Conservation (phyloP, 176 grass and related monocot species). For the Oryza officinalis region DNA sequence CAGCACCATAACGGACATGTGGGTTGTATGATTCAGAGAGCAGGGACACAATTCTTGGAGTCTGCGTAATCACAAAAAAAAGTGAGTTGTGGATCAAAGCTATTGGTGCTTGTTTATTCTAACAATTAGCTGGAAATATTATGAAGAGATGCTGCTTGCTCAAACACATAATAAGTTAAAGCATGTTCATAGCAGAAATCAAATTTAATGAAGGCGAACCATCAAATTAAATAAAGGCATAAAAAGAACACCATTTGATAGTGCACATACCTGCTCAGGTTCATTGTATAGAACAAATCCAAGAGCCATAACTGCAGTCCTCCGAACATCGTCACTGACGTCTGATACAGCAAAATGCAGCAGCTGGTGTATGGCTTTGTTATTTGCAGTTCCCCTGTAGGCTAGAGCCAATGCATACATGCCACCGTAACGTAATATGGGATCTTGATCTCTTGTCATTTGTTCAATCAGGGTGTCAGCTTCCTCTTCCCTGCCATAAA, state of each 20-base stretch:
- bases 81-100: slow-evolving; percentile 22
- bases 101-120: neutral
- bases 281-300: slow-evolving; percentile 98
- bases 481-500: slow-evolving; percentile 97
- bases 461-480: slow-evolving; percentile 96
- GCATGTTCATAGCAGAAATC: neutral
- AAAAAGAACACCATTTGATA: neutral
- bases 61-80: slow-evolving; percentile 60
- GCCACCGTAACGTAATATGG: slow-evolving; percentile 97
- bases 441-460: slow-evolving; percentile 99
- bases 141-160: neutral
- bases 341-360: slow-evolving; percentile 99
- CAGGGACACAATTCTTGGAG: slow-evolving; percentile 96
- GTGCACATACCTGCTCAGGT: slow-evolving; percentile 76
- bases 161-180: neutral
- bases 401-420: slow-evolving; percentile 99
- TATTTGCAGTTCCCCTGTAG: slow-evolving; percentile 95
- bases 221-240: neutral
- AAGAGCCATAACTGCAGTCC: slow-evolving; percentile 96
- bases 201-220: neutral
- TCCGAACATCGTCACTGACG: slow-evolving; percentile 98
- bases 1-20: slow-evolving; percentile 97
- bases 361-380: slow-evolving; percentile 98
- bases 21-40: slow-evolving; percentile 99
- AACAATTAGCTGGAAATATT: neutral